These are phyloP conservation scores for Pseudocercospora musae DNA, from an alignment of 2,329 filamentous ascomycete genomes.

Conservation along the genomic window DNA sequence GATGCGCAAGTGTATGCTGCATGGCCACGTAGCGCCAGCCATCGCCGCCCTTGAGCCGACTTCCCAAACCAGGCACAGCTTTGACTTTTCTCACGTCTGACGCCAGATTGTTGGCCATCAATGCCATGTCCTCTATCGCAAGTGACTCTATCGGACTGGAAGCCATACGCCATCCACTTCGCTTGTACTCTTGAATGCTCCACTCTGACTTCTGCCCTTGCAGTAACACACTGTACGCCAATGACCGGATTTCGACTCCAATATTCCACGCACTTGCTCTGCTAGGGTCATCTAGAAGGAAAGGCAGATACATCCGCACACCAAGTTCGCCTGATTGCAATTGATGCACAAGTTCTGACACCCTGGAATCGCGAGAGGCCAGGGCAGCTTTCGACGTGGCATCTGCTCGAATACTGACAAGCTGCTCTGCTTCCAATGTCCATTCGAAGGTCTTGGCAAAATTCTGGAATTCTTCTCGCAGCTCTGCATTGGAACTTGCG, in stretches of 20 bases:
- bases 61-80: background rate
- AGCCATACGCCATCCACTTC: conserved; percentile 34
- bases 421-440: conserved; percentile 1
- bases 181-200: conserved; percentile 38
- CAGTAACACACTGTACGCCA: conserved; percentile 41
- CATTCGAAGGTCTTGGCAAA: conserved; percentile 18
- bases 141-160: conserved; percentile 15
- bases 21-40: conserved; percentile 24
- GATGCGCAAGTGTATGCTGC: conserved; percentile 17
- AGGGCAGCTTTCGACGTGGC: background rate
- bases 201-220: conserved; percentile 9
- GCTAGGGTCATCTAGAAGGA: conserved; percentile 52
- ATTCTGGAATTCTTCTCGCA: conserved; percentile 8
- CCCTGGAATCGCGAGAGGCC: conserved; percentile 15
- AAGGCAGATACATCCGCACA: conserved; percentile 60
- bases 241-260: conserved; percentile 36
- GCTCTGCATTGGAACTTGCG: background rate
- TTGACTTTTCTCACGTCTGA: conserved; percentile 6
- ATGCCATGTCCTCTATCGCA: background rate
- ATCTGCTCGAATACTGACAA: conserved; percentile 6
- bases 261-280: conserved; percentile 44
- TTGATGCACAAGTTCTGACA: conserved; percentile 48
- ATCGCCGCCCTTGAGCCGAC: conserved; percentile 1
- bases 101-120: background rate
- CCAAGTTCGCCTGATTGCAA: conserved; percentile 30